Conservation (phyloP, 2,329 filamentous ascomycete genomes). For the Pestalotiopsis sp. region DNA sequence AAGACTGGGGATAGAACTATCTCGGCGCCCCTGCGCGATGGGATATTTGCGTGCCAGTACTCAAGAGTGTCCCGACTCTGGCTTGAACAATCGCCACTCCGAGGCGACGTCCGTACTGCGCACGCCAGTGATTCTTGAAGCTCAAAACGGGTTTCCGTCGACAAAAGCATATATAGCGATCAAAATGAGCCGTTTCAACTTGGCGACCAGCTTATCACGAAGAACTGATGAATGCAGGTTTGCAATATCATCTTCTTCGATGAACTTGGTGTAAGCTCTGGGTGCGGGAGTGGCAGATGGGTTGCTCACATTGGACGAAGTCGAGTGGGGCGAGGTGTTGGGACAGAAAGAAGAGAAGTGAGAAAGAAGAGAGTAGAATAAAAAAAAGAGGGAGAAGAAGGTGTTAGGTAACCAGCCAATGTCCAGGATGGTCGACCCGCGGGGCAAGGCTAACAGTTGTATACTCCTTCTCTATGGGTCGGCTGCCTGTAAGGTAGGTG, state of each 20-base stretch:
- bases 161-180: not conserved
- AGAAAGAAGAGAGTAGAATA: no score
- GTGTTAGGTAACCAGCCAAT: not conserved
- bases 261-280: not conserved
- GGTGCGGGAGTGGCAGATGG: not conserved
- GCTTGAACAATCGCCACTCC: no score
- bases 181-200: not conserved
- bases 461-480: not conserved
- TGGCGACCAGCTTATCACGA: not conserved
- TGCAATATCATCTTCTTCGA: not conserved
- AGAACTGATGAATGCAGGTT: not conserved
- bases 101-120: no score
- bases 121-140: no score
- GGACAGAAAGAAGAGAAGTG: not conserved
- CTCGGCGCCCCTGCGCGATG: no score
- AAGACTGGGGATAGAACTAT: not conserved
- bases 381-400: not conserved
- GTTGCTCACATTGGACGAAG: not conserved
- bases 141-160: not conserved
- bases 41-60: no score
- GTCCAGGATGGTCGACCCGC: not conserved
- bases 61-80: no score
- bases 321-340: not conserved
- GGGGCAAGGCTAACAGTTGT: conserved; percentile 4
- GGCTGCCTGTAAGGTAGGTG: not conserved